Percentiles rank a stretch among this genome's conserved stretches.
These are phyloP conservation scores for Dalbergia cultrata DNA, from an alignment of 306 rosid species.

Conservation along the genomic window DNA sequence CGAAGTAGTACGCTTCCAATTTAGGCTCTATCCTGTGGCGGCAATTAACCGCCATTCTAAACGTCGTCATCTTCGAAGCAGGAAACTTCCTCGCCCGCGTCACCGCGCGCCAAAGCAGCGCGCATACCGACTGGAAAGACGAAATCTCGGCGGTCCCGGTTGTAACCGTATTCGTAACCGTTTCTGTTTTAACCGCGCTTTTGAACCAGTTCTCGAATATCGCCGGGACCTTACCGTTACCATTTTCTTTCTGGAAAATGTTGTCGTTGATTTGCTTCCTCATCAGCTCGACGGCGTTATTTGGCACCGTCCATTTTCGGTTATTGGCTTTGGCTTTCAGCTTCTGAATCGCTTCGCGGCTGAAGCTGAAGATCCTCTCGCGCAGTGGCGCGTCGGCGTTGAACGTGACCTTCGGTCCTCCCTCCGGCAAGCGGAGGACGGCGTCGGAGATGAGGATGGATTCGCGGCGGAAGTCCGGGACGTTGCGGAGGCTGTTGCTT, in stretches of 20 bases:
- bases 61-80: slow-evolving; percentile 65
- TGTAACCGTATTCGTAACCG: not conserved
- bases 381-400: slow-evolving; percentile 59
- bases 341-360: slow-evolving; percentile 65
- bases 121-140: slow-evolving; percentile 85
- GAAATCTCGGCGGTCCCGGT: slow-evolving; percentile 59
- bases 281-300: slow-evolving; percentile 54
- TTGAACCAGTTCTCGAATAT: slow-evolving; percentile 59
- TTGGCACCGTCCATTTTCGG: slow-evolving; percentile 3
- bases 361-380: slow-evolving; percentile 85
- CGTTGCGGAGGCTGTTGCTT: slow-evolving; percentile 39
- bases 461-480: slow-evolving; percentile 71
- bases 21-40: slow-evolving; percentile 78
- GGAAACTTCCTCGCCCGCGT: slow-evolving; percentile 85
- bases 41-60: slow-evolving; percentile 89
- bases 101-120: slow-evolving; percentile 80
- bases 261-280: slow-evolving; percentile 66
- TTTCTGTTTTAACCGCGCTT: slow-evolving; percentile 36
- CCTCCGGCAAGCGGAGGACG: slow-evolving; percentile 69
- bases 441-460: slow-evolving; percentile 62
- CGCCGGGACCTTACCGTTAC: slow-evolving; percentile 45
- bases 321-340: slow-evolving; percentile 67
- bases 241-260: slow-evolving; percentile 30
- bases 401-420: slow-evolving; percentile 82
- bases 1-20: slow-evolving; percentile 77